Conservation (phyloP, 345 rosid genomes). For the Eutrema japonicum region DNA sequence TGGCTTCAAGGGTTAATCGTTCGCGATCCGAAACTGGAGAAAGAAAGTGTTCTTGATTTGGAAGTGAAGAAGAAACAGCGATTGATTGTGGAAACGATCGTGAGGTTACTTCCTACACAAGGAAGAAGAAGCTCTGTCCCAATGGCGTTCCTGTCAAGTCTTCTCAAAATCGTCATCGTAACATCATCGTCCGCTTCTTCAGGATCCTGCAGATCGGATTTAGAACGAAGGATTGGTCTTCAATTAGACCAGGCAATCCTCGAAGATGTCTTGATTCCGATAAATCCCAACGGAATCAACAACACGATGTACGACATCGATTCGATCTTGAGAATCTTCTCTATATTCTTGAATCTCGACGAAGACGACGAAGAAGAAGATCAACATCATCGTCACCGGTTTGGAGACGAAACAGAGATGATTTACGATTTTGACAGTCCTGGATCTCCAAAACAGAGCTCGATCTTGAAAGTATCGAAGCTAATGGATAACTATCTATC, state of each 20-base stretch:
- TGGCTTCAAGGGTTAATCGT: slow-evolving; percentile 74
- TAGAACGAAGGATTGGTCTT: slow-evolving; percentile 88
- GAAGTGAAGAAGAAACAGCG: slow-evolving; percentile 82
- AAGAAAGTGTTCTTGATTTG: slow-evolving; percentile 61
- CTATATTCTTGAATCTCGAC: slow-evolving; percentile 77
- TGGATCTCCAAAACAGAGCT: slow-evolving; percentile 92
- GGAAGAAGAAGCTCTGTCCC: slow-evolving; percentile 89
- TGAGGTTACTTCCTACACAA: slow-evolving; percentile 79
- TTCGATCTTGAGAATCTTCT: slow-evolving; percentile 80
- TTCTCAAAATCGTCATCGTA: slow-evolving; percentile 78
- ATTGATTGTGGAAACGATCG: slow-evolving; percentile 74
- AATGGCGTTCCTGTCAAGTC: slow-evolving; percentile 88
- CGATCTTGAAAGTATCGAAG: slow-evolving; percentile 93
- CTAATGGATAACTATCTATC: slow-evolving; percentile 82
- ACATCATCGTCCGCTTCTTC: slow-evolving; percentile 52
- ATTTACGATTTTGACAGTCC: slow-evolving; percentile 87
- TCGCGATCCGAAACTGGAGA: slow-evolving; percentile 63
- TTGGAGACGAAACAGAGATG: slow-evolving; percentile 83
- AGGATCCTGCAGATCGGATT: slow-evolving; percentile 76
- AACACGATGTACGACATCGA: slow-evolving; percentile 78
- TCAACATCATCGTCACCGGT: slow-evolving; percentile 47
- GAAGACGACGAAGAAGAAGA: slow-evolving; percentile 82
- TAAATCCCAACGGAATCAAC: slow-evolving; percentile 57
- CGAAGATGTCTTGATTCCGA: slow-evolving; percentile 91
- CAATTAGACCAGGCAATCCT: slow-evolving; percentile 97